phyloP scores from a whole-genome alignment of 2,329 filamentous ascomycete species.

The Aspergillus brasiliensis region DNA sequence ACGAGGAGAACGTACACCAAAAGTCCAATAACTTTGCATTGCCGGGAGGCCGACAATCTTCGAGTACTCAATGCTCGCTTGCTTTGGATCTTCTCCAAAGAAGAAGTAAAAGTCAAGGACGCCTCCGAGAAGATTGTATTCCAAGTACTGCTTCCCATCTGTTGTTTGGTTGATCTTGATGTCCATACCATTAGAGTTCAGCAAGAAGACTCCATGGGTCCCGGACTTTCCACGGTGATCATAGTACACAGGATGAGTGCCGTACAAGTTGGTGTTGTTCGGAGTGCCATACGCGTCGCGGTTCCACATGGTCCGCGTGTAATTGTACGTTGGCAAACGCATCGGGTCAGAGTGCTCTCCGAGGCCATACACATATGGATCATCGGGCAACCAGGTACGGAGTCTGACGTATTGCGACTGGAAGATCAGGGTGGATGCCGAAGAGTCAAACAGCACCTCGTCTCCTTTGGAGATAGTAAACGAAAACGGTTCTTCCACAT shows the following conservation, averaged over 20 bases:
- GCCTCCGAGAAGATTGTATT: conserved; percentile 78
- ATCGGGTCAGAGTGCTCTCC: conserved; percentile 76
- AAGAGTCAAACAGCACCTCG: conserved; percentile 66
- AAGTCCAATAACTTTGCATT: conserved; percentile 67
- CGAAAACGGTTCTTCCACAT: conserved; percentile 63
- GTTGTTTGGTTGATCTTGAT: conserved; percentile 69
- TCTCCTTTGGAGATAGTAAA: conserved; percentile 58
- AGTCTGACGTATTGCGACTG: conserved; percentile 77
- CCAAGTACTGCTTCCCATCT: conserved; percentile 66
- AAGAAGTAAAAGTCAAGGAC: conserved; percentile 73
- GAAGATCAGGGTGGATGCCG: conserved; percentile 67
- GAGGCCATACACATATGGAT: conserved; percentile 74
- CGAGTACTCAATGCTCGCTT: conserved; percentile 62
- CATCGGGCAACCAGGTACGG: conserved; percentile 67
- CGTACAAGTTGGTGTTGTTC: conserved; percentile 67
- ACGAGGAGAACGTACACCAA: conserved; percentile 50
- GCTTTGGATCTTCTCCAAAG: conserved; percentile 59
- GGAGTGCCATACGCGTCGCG: conserved; percentile 67
- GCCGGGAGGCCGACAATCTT: conserved; percentile 59
- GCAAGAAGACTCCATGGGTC: conserved; percentile 67
- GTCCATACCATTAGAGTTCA: conserved; percentile 77
- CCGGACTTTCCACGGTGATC: conserved; percentile 63
- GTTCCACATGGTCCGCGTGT: conserved; percentile 70
- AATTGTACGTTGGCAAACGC: conserved; percentile 67
- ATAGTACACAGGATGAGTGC: conserved; percentile 73